Evolutionary conservation across 2,329 filamentous ascomycete genomes (phyloP), one percentile per base, ranked within the genome.

Genomic region (Periconia macrospinosa): DNA sequence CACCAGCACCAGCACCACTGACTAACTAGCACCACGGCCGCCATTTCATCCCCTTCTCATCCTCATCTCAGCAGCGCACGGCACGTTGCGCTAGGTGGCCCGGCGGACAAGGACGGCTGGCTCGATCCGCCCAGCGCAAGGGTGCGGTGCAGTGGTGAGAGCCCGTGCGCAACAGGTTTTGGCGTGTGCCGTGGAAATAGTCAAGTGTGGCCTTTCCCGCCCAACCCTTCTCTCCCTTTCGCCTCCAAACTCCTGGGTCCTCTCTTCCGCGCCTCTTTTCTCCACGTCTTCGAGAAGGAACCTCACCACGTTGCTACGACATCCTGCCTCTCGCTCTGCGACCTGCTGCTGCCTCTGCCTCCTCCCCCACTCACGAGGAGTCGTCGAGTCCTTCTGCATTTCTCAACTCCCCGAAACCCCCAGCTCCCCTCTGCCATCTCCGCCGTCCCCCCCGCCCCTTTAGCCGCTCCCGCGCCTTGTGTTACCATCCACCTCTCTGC

Each of bases 171-270:
- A 23, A 15, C 42, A 59, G 49, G 61, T 64, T 53, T 61, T 60
- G 63, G 61, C 47, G 42, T 27, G 42, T 27, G 42, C 19, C 18
- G 43, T 45, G 61, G 63, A 60, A 60, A 63, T 67, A 69, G 65
- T 66, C 65, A 67, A 63, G 65, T 62, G 61, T 61, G 57, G 60
- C 59, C 59, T 57, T 61, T 59, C 64, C 66, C 64, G 61, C 55
- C 60, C 60, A 65, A 66, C 65, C 63, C 65, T 65, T 66, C 60
- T 67, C 63, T 69, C 63, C 64, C 66, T 65, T 68, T 68, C 66
- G 65, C 63, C 67, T 68, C 67, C 65, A 66, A 53, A 61, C 59
- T 62, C 61, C 65, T 63, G 65, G 64, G 63, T 59, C 63, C 66
- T 44, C 14, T 30, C n/a, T 41, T 47, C 8, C 46, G 37, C 44